These are phyloP conservation scores for Nectriaceae sp. DNA, from an alignment of 2,329 filamentous ascomycete genomes.

Conservation along the genomic window DNA sequence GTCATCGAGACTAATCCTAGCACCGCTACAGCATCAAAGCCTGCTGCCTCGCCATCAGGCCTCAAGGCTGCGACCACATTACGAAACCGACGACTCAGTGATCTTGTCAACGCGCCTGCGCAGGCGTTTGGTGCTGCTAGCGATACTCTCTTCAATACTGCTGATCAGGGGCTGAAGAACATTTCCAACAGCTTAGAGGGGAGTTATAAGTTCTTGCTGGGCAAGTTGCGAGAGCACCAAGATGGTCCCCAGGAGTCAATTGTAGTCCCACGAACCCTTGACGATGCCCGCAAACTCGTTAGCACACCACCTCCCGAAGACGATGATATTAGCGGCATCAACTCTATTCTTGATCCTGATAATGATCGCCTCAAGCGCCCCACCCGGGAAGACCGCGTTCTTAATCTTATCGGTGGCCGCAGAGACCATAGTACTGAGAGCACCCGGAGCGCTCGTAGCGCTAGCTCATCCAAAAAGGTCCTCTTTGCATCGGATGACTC, in stretches of 20 bases:
- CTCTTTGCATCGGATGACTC: conserved; percentile 47
- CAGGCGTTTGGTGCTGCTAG: conserved; percentile 80
- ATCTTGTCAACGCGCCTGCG: conserved; percentile 81
- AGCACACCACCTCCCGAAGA: conserved; percentile 68
- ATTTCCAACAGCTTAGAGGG: conserved; percentile 89
- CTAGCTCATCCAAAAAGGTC: conserved; percentile 60
- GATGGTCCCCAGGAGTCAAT: conserved; percentile 47
- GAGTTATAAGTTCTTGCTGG: conserved; percentile 91
- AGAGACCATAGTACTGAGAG: conserved; percentile 82
- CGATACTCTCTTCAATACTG: conserved; percentile 82
- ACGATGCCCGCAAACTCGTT: conserved; percentile 88
- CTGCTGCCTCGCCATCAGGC: conserved; percentile 40
- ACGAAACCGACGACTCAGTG: conserved; percentile 77
- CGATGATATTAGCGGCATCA: conserved; percentile 61
- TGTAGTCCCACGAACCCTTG: conserved; percentile 81
- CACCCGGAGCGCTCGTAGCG: conserved; percentile 63
- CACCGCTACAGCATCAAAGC: conserved; percentile 37
- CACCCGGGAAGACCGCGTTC: conserved; percentile 62
- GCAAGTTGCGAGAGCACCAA: conserved; percentile 76
- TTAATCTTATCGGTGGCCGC: conserved; percentile 71
- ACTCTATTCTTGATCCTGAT: conserved; percentile 49
- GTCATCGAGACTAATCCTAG: conserved; percentile 34
- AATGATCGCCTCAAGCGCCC: conserved; percentile 32
- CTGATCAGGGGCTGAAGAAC: conserved; percentile 88
- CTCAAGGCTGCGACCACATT: conserved; percentile 50